Evolutionary conservation across 2,329 filamentous ascomycete species (phyloP), one percentile per base, ranked within the genome.

Genomic region (Penicillium paneum): DNA sequence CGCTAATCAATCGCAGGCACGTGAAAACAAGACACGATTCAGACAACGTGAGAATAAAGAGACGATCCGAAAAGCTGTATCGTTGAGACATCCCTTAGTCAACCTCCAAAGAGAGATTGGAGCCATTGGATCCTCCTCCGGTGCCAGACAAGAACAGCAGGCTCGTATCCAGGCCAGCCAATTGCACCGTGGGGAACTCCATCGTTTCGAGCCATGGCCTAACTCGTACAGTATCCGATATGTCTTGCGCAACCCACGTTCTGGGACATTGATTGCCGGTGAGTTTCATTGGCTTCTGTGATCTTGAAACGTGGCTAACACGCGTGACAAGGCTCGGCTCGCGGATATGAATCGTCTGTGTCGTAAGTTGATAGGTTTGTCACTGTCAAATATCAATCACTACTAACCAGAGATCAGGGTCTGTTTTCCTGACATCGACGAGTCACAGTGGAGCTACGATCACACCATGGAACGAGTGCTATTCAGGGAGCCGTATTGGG

Each of bases 201-300:
- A 71, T 52, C 61, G 67, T 34, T 66, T 73, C 35, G 62, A 70
- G 36, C 64, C 64, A 11, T 67, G 64, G 56, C 59, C 62, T 6
- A 55, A 54, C 28, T 57, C 64, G 3, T 69, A 65, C 47, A 62
- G 62, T 1, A 66, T 75, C 42, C 62, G 58, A 15, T 63, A 70
- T 56, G 63, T 75, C 39, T 47, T 68, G 42, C 67, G 72, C 12
- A 69, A 74, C 52, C 67, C 67, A 17, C 54, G 61, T 39, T 70
- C 70, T 24, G 74, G 73, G 35, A 64, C 65, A 42, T 52, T 76
- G 44, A 64, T 75, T 60, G 65, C 69, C 34, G 69, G 73, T 74
- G 62, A 57, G 69, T 67, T 26, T 21, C 17, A 49, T 17, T 29
- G 41, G 21, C 26, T 36, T n/a, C 36, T 31, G 19, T 19, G 55